Evolutionary conservation across 768 basidiomycete genomes (phyloP).

Genomic region (Boletus patriciae): DNA sequence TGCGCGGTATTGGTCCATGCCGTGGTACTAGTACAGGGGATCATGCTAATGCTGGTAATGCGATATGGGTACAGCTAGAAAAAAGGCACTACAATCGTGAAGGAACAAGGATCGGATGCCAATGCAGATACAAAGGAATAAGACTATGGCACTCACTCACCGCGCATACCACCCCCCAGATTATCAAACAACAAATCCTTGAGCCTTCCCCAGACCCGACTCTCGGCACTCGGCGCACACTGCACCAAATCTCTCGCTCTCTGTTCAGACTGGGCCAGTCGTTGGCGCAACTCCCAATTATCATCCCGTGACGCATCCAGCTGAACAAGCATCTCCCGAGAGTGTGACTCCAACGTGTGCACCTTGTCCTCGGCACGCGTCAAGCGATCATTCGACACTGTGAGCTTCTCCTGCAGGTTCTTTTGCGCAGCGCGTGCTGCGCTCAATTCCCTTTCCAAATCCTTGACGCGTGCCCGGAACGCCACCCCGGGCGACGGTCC

Average conservation of each 20-base stretch:
- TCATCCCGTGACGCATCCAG: slow-evolving; percentile 24
- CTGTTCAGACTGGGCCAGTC: slow-evolving; percentile 23
- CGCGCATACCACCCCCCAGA: slow-evolving; percentile 17
- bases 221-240: slow-evolving; percentile 17
- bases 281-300: slow-evolving; percentile 24
- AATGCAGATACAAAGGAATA: slow-evolving; percentile 5
- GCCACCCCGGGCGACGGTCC: background rate
- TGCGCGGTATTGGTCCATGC: slow-evolving; percentile 27
- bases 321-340: slow-evolving; percentile 17
- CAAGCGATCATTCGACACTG: slow-evolving; percentile 14
- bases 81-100: slow-evolving; percentile 1
- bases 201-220: slow-evolving; percentile 28
- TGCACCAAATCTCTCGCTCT: slow-evolving; percentile 18
- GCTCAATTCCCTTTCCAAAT: slow-evolving; percentile 28
- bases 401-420: slow-evolving; percentile 22
- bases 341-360: slow-evolving; percentile 22
- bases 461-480: slow-evolving; percentile 15
- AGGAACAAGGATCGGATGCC: background rate
- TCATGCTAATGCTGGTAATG: slow-evolving; percentile 28
- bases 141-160: slow-evolving; percentile 18
- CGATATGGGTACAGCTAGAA: slow-evolving; percentile 18
- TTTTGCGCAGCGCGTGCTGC: slow-evolving; percentile 14
- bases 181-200: slow-evolving; percentile 33
- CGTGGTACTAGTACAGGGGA: slow-evolving; percentile 23
- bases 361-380: slow-evolving; percentile 15